phyloP scores from a whole-genome alignment of 2,329 filamentous ascomycete species.

The Sordariomycetes sp. region DNA sequence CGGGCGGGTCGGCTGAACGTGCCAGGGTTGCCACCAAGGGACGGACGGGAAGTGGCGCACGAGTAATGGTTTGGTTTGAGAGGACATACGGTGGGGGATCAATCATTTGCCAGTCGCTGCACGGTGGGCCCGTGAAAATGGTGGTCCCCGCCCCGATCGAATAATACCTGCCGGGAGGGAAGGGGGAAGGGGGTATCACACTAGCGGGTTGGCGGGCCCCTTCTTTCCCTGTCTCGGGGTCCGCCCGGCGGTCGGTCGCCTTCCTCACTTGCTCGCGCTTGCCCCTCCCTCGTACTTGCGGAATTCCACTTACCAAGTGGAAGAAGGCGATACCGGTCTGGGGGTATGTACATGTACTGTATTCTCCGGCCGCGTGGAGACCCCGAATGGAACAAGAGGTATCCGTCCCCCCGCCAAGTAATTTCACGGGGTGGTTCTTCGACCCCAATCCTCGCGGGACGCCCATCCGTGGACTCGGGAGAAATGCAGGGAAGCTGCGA shows the following conservation, averaged over 20 bases:
- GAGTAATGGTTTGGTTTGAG: background rate
- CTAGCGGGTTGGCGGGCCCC: background rate
- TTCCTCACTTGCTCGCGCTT: too few relatives aligned
- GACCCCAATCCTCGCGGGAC: background rate
- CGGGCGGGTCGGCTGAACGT: background rate
- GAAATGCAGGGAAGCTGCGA: background rate
- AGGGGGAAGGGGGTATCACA: background rate
- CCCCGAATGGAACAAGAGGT: background rate
- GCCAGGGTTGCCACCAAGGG: background rate
- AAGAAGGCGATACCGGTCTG: too few relatives aligned
- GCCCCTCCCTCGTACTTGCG: too few relatives aligned
- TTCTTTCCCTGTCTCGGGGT: background rate
- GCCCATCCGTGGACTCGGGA: background rate
- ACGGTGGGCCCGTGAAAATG: background rate
- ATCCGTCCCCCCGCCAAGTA: background rate
- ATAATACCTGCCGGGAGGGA: background rate
- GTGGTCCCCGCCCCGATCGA: background rate
- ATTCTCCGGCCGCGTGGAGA: too few relatives aligned
- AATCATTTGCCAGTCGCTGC: background rate
- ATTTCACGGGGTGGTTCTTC: background rate
- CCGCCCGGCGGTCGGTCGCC: too few relatives aligned
- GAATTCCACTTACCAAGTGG: too few relatives aligned
- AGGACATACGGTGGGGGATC: background rate
- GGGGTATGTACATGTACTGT: too few relatives aligned
- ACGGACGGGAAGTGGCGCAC: background rate